Percentiles rank a stretch among this genome's conserved stretches.
Conservation (phyloP, 2,329 filamentous ascomycete species). For the Zymoseptoria ardabiliae region DNA sequence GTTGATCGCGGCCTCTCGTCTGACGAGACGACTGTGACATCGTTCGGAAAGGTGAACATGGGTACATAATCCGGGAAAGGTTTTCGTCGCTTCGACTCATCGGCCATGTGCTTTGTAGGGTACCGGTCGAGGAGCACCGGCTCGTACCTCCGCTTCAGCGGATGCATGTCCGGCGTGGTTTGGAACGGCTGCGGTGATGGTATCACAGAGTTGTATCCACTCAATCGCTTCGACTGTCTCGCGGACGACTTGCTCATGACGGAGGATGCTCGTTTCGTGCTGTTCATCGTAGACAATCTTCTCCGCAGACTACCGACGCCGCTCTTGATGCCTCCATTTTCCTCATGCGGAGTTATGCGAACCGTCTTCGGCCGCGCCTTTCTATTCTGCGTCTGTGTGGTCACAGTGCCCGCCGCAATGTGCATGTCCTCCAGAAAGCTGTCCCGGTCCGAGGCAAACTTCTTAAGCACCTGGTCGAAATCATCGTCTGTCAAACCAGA, state of each 20-base stretch:
- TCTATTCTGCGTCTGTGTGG: constrained; percentile 37
- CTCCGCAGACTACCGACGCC: constrained; percentile 80
- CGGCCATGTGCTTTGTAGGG: constrained; percentile 71
- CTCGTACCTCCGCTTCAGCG: constrained; percentile 86
- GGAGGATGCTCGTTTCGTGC: constrained; percentile 77
- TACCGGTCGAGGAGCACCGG: constrained; percentile 94
- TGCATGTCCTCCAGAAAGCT: constrained; percentile 87
- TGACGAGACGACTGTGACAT: constrained; percentile 92
- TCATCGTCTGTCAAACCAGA: constrained; percentile 53
- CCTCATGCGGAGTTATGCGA: constrained; percentile 68
- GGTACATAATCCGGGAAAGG: constrained; percentile 95
- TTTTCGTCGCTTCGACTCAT: constrained; percentile 72
- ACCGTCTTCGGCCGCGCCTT: constrained; percentile 69
- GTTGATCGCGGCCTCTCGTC: constrained; percentile 92
- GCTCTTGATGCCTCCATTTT: constrained; percentile 43
- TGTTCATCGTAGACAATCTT: constrained; percentile 95
- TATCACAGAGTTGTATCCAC: constrained; percentile 98
- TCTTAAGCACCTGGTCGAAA: constrained; percentile 86
- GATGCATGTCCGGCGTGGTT: constrained; percentile 87
- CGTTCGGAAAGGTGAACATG: constrained; percentile 98
- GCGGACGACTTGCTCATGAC: constrained; percentile 60
- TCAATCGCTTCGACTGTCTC: constrained; percentile 79
- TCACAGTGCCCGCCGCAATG: constrained; percentile 74
- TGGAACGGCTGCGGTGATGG: constrained; percentile 87
- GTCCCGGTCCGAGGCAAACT: constrained; percentile 93